Evolutionary conservation across 176 grass and related monocot genomes (phyloP).

Genomic region (Juncus inflexus): DNA sequence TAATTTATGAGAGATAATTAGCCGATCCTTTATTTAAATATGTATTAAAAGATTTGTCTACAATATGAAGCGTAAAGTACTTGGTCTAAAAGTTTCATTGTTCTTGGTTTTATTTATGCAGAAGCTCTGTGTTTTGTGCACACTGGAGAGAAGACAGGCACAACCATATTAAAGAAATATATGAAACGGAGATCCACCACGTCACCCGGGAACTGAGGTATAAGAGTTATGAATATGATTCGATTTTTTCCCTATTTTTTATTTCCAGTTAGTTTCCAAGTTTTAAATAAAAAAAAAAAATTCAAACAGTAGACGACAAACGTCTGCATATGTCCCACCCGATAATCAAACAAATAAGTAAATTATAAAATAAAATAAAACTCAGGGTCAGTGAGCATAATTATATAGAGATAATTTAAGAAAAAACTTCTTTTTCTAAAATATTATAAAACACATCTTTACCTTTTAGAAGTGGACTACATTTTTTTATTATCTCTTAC

Average conservation of each 20-base stretch:
- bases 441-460: too few relatives aligned
- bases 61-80: not conserved
- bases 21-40: too few relatives aligned
- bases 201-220: slow-evolving; percentile 1
- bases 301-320: not conserved
- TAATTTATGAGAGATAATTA: too few relatives aligned
- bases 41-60: too few relatives aligned
- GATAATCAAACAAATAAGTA: not conserved
- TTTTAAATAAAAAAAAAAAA: not conserved
- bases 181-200: slow-evolving; percentile 6
- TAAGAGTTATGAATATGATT: not conserved
- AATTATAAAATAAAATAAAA: not conserved
- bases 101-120: not conserved
- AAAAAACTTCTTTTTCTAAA: too few relatives aligned
- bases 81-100: not conserved
- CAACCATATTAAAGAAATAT: slow-evolving; percentile 1
- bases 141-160: slow-evolving; percentile 2
- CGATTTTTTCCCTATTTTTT: not conserved
- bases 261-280: not conserved
- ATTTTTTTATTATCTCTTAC: too few relatives aligned
- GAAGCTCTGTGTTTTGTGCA: not conserved
- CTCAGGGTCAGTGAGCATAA: too few relatives aligned
- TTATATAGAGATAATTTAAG: too few relatives aligned
- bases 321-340: not conserved
- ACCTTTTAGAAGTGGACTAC: too few relatives aligned